phyloP scores from a whole-genome alignment of 257 asterid genomes.

The Plantago ovata region DNA sequence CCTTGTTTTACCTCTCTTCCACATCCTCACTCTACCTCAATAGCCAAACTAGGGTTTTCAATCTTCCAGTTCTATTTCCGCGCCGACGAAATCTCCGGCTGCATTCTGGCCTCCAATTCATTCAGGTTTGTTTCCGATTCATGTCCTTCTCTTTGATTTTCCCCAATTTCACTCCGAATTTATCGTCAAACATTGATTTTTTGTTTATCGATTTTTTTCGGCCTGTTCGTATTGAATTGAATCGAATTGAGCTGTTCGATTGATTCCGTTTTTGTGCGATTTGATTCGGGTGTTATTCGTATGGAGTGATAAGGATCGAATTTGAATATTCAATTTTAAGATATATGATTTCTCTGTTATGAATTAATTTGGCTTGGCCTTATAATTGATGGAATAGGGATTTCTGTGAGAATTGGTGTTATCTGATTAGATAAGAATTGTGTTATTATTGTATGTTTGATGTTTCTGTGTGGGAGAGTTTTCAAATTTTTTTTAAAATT shows the following conservation, averaged over 20 bases:
- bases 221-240: no score
- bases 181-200: no score
- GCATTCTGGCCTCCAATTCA: conserved; percentile 8
- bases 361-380: no score
- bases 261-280: no score
- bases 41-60: conserved; percentile 14
- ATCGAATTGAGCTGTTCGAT: no score
- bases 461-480: not conserved
- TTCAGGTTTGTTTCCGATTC: conserved; percentile 19
- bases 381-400: no score
- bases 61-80: conserved; percentile 33
- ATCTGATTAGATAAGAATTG: no score
- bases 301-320: not conserved
- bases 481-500: not conserved
- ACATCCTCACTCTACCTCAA: conserved; percentile 11
- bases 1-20: conserved; percentile 21
- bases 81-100: conserved; percentile 20
- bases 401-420: no score
- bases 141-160: conserved; percentile 1
- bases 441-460: no score
- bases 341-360: no score
- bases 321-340: not conserved
- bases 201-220: no score
- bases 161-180: no score
- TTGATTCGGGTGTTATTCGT: not conserved